Conservation (phyloP, 805 yeast genomes). For the Starmerella riodocensis region DNA sequence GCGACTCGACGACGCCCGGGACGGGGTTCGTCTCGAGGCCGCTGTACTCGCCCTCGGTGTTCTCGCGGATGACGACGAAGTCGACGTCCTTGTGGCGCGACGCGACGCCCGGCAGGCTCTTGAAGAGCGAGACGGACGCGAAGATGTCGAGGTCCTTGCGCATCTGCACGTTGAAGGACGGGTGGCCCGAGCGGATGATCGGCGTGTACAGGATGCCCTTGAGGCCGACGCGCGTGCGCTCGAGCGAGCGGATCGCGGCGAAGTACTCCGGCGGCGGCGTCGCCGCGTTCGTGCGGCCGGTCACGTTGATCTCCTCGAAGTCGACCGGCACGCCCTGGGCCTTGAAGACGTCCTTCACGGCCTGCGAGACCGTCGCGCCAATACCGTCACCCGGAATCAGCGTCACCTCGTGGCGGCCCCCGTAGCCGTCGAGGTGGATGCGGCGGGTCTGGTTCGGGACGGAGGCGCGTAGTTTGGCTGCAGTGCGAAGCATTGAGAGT, state of each 20-base stretch:
- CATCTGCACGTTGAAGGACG: conserved; percentile 87
- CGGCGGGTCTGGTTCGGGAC: conserved; percentile 67
- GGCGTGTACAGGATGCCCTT: conserved; percentile 94
- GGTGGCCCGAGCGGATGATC: conserved; percentile 59
- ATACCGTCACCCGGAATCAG: conserved; percentile 95
- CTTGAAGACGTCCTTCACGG: conserved; percentile 80
- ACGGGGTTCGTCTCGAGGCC: conserved; percentile 78
- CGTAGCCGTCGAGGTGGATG: conserved; percentile 37
- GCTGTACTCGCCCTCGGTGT: conserved; percentile 99
- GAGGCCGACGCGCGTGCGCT: conserved; percentile 92
- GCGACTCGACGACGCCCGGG: conserved; percentile 94
- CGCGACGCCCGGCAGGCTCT: conserved; percentile 86
- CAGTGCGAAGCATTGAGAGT: conserved; percentile 23
- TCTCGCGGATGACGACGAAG: conserved; percentile 91
- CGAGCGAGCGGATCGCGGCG: conserved; percentile 78
- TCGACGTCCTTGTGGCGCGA: conserved; percentile 72
- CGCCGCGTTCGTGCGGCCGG: conserved; percentile 43
- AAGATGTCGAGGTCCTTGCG: conserved; percentile 93
- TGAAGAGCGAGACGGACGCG: conserved; percentile 88
- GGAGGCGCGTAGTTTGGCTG: conserved; percentile 28
- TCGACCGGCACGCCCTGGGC: conserved; percentile 83
- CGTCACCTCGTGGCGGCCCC: conserved; percentile 88
- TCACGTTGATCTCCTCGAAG: conserved; percentile 61
- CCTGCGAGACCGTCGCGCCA: conserved; percentile 88
- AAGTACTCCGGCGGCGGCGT: conserved; percentile 47